Base-by-base conservation (phyloP, 2,329 filamentous ascomycete species). In the Arthrobotrys megalospora region DNA sequence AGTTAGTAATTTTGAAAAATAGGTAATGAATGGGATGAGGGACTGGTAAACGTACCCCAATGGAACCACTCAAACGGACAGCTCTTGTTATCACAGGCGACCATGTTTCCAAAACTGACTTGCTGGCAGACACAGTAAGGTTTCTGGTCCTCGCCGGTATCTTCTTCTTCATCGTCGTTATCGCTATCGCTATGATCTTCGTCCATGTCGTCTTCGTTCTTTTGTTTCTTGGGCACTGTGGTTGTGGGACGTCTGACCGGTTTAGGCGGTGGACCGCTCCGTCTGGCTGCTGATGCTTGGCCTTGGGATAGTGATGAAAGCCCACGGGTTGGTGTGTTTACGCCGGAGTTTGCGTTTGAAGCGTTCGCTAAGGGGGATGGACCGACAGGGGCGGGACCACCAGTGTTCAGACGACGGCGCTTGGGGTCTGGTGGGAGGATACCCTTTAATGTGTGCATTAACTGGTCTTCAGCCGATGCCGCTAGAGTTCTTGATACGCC, bases 51-150 rank as follows among this genome's bases (percentile, higher is more conserved):
- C 76, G 6, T 58, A 79, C 76, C 69, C 76, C 76, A 79, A 85
- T 96, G 93, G 84, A 96, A 96, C 93, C 93, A 96, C 85, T 96
- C 92, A 82, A 89, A 93, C 45, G 90, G 90, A 85, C 93, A 96
- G 81, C 91, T 88, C 77, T 92, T 90, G 84, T 96, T 95, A 86
- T 96, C 93, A 85, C 93, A 96, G 36, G 92, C 93, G 80, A 96
- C 92, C 93, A 96, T 96, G 83, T 95, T 91, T 79, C 93, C 93
- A 82, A 92, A 94, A 84, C 91, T 94, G 80, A 94, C 91, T 81
- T 92, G 92, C 83, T 94, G 91, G 84, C 93, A 96, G 36, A 91
- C 87, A 85, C 93, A 96, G 85, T 96, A 96, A 83, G 93, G 87
- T 73, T 86, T 93, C 82, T 92, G 91, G 84, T 94, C 92, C 80